Evolutionary conservation across 2,329 filamentous ascomycete species (phyloP), one percentile per base, ranked within the genome.

Genomic region (Xylariaceae sp.): DNA sequence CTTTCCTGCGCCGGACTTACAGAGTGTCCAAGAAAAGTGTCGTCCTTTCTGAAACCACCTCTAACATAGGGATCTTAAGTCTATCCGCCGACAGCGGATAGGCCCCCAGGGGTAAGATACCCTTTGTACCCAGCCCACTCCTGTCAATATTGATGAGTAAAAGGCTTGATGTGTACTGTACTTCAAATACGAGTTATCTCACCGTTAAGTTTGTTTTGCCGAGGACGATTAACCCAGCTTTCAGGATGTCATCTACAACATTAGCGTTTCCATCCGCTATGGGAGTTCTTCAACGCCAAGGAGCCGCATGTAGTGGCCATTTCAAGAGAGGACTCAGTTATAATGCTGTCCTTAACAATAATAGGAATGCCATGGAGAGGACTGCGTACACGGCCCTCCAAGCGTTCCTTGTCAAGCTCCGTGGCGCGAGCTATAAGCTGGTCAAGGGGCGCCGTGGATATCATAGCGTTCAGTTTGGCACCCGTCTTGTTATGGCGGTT

Each of bases 321-420:
- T 27, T 21, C 29, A 37, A 43, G 42, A 40, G 17, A 47, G 35
- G 17, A 39, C 42, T 36, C 32, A 44, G 41, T 27, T 35, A 48
- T 40, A 40, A 39, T 34, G 17, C 22, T 42, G 19, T 42, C 32
- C 32, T 35, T 19, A 19, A 33, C 14, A 12, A 27, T 39, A 12
- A 39, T 39, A 12, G 37, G 37, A 16, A 39, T 39, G 11, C 37
- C 37, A 19, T 39, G 37, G 8, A 39, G 37, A 20, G 8, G 16
- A 7, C 22, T 25, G 22, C 37, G 23, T 4, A 17, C 22, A 3
- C 22, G n/a, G 4, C 6, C 3, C 4, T 16, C 5, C 14, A 8
- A 7, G 5, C 21, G 16, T 17, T 39, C 37, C 10, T 8, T 25
- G n/a, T 41, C 39, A 5, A 33, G 19, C n/a, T 22, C 39, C 19